Base-by-base conservation (phyloP, 768 basidiomycete species). In the Pleurotus salmoneostramineus region DNA sequence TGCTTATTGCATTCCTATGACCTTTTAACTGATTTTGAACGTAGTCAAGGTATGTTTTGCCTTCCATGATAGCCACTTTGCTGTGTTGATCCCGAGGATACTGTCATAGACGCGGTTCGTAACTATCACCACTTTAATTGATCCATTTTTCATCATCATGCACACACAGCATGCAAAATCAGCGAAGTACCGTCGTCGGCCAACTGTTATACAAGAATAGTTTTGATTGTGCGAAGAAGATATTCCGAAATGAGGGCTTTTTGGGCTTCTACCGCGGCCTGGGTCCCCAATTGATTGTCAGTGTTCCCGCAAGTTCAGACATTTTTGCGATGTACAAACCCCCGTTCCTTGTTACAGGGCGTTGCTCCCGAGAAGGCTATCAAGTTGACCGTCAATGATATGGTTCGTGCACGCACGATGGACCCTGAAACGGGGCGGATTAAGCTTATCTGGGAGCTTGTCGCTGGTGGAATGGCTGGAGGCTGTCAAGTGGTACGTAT, bases 331-430 rank as follows among this genome's bases (percentile, higher is more conserved):
- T 51, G 50, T 40, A 3, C n/a, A 45, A 11, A 17, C 6, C 58
- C 60, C 32, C 57, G 40, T 33, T 44, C 21, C 15, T 37, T 11
- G 35, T 48, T 54, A 49, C 61, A 95, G 93, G 94, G 94, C 60
- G 93, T 97, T 50, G 94, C 94, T 35, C 94, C 94, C 8, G 94
- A 97, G 72, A 97, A 97, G 76, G 97, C 97, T 8, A 97, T 99
- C 73, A 99, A 99, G 71, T 74, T 99, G 60, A 97, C 97, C 2
- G 89, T 99, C 49, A 98, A 98, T 74, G 96, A 97, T 68, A 73
- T 96, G 56, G 79, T 99, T 21, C 87, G 97, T 35, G 78, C 83
- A 27, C 82, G 84, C 51, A 86, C 88, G 7, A 96, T 85, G 74
- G 95, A 99, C 72, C 93, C 95, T 21, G 94, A 96, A 71, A 99